Evolutionary conservation across 768 basidiomycete genomes (phyloP).

Genomic region (Termitomyces bulborhizus): DNA sequence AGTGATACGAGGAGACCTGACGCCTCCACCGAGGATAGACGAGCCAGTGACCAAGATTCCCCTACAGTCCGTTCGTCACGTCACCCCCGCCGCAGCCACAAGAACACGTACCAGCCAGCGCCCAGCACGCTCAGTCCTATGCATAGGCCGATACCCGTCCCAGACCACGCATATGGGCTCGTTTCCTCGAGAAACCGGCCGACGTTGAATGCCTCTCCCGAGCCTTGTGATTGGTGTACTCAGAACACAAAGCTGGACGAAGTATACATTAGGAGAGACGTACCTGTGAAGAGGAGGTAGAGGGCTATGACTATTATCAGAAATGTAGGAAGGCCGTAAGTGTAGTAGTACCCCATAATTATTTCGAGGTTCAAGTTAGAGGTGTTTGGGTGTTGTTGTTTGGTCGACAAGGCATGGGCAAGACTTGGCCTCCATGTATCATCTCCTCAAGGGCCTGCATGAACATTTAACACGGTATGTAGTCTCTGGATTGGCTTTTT

Average conservation of each 20-base stretch:
- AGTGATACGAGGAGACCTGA: constrained; percentile 85
- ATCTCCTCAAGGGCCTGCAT: constrained; percentile 88
- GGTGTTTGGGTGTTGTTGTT: constrained; percentile 3
- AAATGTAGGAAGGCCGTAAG: constrained; percentile 65
- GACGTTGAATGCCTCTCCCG: constrained; percentile 89
- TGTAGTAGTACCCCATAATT: constrained; percentile 50
- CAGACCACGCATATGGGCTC: constrained; percentile 89
- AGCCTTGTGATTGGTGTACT: constrained; percentile 38
- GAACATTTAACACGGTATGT: constrained; percentile 78
- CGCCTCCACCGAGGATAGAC: constrained; percentile 96
- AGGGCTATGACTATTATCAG: constrained; percentile 61
- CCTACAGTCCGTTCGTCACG: constrained; percentile 40
- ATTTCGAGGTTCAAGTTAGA: neutral
- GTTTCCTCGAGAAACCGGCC: constrained; percentile 92
- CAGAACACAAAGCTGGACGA: neutral
- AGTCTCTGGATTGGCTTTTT: neutral
- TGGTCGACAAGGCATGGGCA: constrained; percentile 6
- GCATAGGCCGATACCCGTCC: constrained; percentile 86
- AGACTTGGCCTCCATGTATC: constrained; percentile 62
- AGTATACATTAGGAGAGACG: constrained; percentile 11
- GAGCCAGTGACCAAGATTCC: constrained; percentile 96
- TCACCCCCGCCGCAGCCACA: constrained; percentile 3
- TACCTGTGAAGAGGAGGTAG: constrained; percentile 89
- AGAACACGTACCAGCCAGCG: constrained; percentile 78
- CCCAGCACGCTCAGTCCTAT: constrained; percentile 92